Evolutionary conservation across 1,284 basidiomycete species (phyloP).

Genomic region (Abortiporus biennis): DNA sequence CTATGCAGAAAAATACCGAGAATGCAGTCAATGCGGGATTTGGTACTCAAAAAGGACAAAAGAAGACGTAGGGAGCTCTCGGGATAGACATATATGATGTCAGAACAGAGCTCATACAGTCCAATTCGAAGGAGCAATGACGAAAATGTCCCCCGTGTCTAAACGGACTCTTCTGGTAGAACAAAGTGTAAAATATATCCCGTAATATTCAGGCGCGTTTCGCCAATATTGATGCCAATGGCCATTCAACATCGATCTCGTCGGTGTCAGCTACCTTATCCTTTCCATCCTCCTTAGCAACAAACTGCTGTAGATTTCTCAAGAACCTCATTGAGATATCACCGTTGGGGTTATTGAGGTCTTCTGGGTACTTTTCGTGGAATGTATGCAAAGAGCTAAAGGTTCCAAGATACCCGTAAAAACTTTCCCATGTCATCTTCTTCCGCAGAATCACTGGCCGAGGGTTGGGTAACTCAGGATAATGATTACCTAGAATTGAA

Average conservation of each 20-base stretch:
- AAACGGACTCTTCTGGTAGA: too few relatives aligned
- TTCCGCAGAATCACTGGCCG: conserved; percentile 55
- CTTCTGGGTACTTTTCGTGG: conserved; percentile 58
- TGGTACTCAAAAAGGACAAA: too few relatives aligned
- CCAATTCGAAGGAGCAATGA: too few relatives aligned
- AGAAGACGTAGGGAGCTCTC: too few relatives aligned
- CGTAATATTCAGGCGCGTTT: conserved; percentile 16
- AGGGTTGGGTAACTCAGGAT: conserved; percentile 36
- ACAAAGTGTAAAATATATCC: too few relatives aligned
- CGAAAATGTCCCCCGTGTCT: too few relatives aligned
- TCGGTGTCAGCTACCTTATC: conserved; percentile 34
- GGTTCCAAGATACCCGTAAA: conserved; percentile 69
- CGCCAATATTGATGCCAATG: conserved; percentile 59
- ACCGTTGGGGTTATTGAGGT: conserved; percentile 40
- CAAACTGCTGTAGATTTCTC: conserved; percentile 39
- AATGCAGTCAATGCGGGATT: too few relatives aligned
- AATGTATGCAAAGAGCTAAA: conserved; percentile 71
- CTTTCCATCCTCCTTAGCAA: conserved; percentile 29
- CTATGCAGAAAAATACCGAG: too few relatives aligned
- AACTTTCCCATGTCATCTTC: conserved; percentile 54
- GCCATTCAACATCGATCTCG: conserved; percentile 64
- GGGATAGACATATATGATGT: too few relatives aligned
- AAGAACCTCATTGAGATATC: conserved; percentile 64
- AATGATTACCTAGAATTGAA: conserved; percentile 27
- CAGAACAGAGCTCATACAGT: too few relatives aligned